Conservation (phyloP, 2,329 filamentous ascomycete genomes). For the Trichoderma brevicompactum region DNA sequence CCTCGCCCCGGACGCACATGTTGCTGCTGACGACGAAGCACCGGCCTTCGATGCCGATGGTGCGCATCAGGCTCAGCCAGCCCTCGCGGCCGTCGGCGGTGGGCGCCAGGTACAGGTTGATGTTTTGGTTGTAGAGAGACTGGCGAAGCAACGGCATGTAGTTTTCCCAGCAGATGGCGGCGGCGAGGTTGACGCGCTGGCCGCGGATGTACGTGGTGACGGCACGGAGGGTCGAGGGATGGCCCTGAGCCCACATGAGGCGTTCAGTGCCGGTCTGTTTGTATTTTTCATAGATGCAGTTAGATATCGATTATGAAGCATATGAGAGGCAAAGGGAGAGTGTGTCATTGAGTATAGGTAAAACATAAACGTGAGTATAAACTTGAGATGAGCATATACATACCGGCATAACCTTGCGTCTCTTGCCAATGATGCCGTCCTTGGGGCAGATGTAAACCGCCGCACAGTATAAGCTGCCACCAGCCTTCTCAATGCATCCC, state of each 20-base stretch:
- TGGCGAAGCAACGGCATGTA: conserved; percentile 92
- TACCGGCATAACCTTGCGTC: conserved; percentile 89
- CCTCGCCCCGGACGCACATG: conserved; percentile 64
- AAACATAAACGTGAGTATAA: too few relatives aligned
- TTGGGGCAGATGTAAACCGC: conserved; percentile 81
- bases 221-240: conserved; percentile 75
- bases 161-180: conserved; percentile 95
- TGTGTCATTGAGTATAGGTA: too few relatives aligned
- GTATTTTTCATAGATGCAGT: too few relatives aligned
- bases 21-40: conserved; percentile 87
- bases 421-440: conserved; percentile 76
- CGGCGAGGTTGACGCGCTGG: conserved; percentile 76
- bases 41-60: conserved; percentile 78
- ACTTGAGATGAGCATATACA: conserved; percentile 45
- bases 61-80: conserved; percentile 83
- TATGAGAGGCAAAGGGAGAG: too few relatives aligned
- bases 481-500: conserved; percentile 78
- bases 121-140: conserved; percentile 83
- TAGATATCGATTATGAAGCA: too few relatives aligned
- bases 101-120: conserved; percentile 89
- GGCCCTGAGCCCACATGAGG: conserved; percentile 87
- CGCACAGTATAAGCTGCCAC: conserved; percentile 82
- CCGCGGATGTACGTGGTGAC: conserved; percentile 80
- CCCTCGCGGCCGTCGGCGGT: conserved; percentile 84
- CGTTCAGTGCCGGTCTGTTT: conserved; percentile 74